Evolutionary conservation across 306 rosid genomes (phyloP), one percentile per base, ranked within the genome.

Genomic region (Rubus parviflorus): DNA sequence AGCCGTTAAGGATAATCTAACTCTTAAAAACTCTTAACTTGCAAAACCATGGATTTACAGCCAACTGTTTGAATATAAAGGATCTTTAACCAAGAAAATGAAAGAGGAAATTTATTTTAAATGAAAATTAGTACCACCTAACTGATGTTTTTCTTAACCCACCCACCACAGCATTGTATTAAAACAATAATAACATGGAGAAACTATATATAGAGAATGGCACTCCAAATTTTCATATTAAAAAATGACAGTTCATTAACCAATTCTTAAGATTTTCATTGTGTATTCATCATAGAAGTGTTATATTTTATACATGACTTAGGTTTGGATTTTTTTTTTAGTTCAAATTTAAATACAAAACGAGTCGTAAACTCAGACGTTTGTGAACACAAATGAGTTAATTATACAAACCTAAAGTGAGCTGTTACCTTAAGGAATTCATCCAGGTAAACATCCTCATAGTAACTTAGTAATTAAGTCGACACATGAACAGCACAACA

Each of bases 11-110:
- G 41, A 19, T 19, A 53, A 71, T 37, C 10, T 62, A 71, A 35
- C 61, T 70, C 1, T 70, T 49, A 16, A 63, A 30, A 30, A 30
- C 6, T 42, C 46, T 42, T 42, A 42, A 42, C 46, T 42, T 42
- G 46, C 46, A 8, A 42, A 42, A 40, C 16, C 42, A 14, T 65
- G 48, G 70, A 38, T 8, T 40, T 65, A 38, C 70, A 71, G 46
- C 45, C 46, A 51, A 49, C 46, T 49, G 19, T 70, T 70, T 35
- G 14, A 49, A 38, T 49, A 10, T 13, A 64, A 45, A 49, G 61
- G 56, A 70, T 8, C 74, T 72, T 57, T 64, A 16, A 68, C 40
- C 56, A 64, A 73, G 47, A 20, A 63, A 38, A 61, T 61, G 0
- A 9, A 47, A 47, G 8, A 47, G 49, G n/a, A 25, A 61, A 60